Evolutionary conservation across 768 basidiomycete genomes (phyloP).

Genomic region (Dentipellis sp.): DNA sequence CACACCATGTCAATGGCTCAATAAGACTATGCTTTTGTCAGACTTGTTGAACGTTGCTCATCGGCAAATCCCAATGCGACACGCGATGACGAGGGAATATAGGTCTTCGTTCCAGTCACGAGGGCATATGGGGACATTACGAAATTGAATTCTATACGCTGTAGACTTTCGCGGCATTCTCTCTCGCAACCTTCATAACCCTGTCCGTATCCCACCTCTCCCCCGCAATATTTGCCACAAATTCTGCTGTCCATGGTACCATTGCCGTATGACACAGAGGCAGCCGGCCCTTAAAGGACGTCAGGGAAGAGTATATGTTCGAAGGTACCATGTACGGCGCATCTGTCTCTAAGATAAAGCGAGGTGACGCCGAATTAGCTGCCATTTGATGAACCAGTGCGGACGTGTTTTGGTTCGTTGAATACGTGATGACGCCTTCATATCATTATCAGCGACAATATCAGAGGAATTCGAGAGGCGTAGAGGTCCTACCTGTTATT

Average conservation of each 20-base stretch:
- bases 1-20: too few species aligned
- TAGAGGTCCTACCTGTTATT: slow-evolving; percentile 46
- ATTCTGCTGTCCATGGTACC: slow-evolving; percentile 82
- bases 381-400: slow-evolving; percentile 44
- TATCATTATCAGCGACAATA: neutral
- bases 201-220: slow-evolving; percentile 41
- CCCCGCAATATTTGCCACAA: slow-evolving; percentile 42
- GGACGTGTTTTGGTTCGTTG: slow-evolving; percentile 66
- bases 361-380: slow-evolving; percentile 14
- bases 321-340: slow-evolving; percentile 83
- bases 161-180: slow-evolving; percentile 59
- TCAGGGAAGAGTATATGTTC: slow-evolving; percentile 55
- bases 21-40: too few species aligned
- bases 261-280: slow-evolving; percentile 72
- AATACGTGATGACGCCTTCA: slow-evolving; percentile 71
- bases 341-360: slow-evolving; percentile 70
- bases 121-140: too few species aligned
- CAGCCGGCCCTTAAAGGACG: slow-evolving; percentile 43
- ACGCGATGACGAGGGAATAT: too few species aligned
- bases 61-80: too few species aligned
- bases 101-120: too few species aligned
- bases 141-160: slow-evolving; percentile 29
- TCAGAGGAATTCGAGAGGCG: neutral
- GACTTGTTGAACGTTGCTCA: too few species aligned
- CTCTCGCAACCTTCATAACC: slow-evolving; percentile 52